Base-by-base conservation (phyloP, 257 asterid genomes). In the Scutellaria baicalensis region DNA sequence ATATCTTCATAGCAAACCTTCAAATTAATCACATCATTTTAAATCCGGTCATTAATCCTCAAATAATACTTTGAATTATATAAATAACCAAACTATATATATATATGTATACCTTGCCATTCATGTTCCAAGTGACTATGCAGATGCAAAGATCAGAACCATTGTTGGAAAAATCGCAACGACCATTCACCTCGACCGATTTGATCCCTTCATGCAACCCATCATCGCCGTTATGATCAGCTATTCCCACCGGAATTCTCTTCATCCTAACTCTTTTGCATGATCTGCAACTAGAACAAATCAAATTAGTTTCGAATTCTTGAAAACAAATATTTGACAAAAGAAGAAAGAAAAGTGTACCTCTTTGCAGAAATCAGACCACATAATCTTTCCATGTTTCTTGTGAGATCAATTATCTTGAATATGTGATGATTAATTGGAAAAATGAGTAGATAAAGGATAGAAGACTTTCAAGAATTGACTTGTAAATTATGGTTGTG, bases 111-210 rank as follows among this genome's bases (percentile, higher is more conserved):
- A 85, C 96, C 88, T 82, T 75, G 4, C 96, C 93, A 38, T 84
- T 86, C 96, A 83, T 86, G 67, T 89, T 89, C 91, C 93, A 89
- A 45, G 96, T 89, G 61, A 89, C 78, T 13, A 84, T 75, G 77
- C 85, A 85, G 44, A 89, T 76, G 75, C 91, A 86, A 69, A 82
- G 70, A 74, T 86, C 84, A 14, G 89, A 84, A 40, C 10, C 1
- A 35, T 6, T 62, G 48, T 68, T 76, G 2, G 90, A 82, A 64
- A 82, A 84, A n/a, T 84, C 81, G 64, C 87, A 82, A 2, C 75
- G 75, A 23, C 68, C 68, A 35, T 76, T 71, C 0, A 73, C 47
- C 36, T 79, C 84, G 43, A 89, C 66, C 4, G 91, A 81, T 66
- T 64, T 86, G 64, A 89, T 84, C 8, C 96, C 96, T 59, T 86